Evolutionary conservation across 2,329 filamentous ascomycete species (phyloP), one percentile per base, ranked within the genome.

Genomic region (Fonsecaea multimorphosa): DNA sequence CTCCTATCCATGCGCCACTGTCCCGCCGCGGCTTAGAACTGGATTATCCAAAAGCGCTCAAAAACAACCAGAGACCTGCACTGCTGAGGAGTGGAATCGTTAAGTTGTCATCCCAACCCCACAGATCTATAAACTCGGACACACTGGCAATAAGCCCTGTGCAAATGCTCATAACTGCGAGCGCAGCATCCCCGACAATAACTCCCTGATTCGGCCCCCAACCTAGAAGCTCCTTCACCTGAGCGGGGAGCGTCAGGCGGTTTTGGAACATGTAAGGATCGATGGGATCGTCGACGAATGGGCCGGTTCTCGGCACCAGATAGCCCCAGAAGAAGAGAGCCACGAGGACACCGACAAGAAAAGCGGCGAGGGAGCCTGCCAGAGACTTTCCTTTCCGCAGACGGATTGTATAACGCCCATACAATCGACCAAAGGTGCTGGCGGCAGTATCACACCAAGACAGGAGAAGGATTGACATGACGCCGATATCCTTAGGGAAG

Each of bases 361-460:
- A 93, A 11, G 94, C 94, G 1, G 94, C 94, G 12, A 92, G 74
- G 9, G 91, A 95, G 0, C 95, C 95, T 19, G 95, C 95, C 31
- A 98, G 82, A 66, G 92, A 96, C 85, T 99, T 99, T 49, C 93
- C 93, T 68, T 86, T 86, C 68, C 95, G 87, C 62, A 99, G 86
- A 59, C 90, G 86, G 40, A 91, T 91, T 1, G 95, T 99, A 76
- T 97, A 93, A 68, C 90, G 87, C 49, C 95, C 95, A 80, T 91
- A 98, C 14, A 94, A 82, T 61, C 95, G 87, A 60, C 95, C 95
- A 75, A 99, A 93, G 0, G 95, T 99, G 76, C 91, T 95, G 58
- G 95, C 95, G 38, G 95, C 95, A 0, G 95, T 98, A 77, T 99
- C 95, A 79, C 95, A 99, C 95, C 95, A 99, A 75, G 91, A 96